These are phyloP conservation scores for Cyberlindnera galapagoensis DNA, from an alignment of 805 yeast genomes.

Conservation along the genomic window DNA sequence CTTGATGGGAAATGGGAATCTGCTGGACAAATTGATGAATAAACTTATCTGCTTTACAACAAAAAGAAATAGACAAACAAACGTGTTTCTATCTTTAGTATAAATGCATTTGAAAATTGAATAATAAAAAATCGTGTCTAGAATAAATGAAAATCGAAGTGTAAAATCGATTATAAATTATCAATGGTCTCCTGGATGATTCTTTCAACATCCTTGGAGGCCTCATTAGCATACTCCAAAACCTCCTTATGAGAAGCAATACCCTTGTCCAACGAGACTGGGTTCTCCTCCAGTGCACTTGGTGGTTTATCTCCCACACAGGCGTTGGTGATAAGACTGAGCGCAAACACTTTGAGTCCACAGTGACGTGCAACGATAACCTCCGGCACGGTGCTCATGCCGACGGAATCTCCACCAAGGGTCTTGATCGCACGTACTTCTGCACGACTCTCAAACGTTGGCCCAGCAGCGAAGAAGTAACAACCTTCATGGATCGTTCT, in stretches of 20 bases:
- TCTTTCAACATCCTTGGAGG: conserved; percentile 73
- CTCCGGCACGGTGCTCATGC: conserved; percentile 98
- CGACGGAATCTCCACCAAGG: conserved; percentile 90
- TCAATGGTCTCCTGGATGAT: conserved; percentile 60
- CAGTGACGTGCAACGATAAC: conserved; percentile 88
- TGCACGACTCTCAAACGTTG: conserved; percentile 89
- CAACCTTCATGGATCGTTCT: conserved; percentile 82
- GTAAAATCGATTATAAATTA: conserved; percentile 24
- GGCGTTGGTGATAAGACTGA: conserved; percentile 80
- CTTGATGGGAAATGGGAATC: conserved; percentile 92
- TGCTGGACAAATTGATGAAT: conserved; percentile 94
- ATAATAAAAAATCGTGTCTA: too few relatives aligned
- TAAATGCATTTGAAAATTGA: too few relatives aligned
- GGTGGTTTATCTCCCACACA: conserved; percentile 68
- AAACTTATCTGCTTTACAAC: conserved; percentile 8
- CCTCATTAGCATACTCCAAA: conserved; percentile 69
- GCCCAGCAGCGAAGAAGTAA: conserved; percentile 83
- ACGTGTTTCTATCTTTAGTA: not conserved
- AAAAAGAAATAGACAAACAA: not conserved
- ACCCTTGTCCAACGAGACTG: conserved; percentile 54
- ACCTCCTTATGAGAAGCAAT: conserved; percentile 94
- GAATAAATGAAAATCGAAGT: too few relatives aligned
- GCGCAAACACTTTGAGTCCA: conserved; percentile 75
- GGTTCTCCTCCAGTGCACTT: conserved; percentile 51
- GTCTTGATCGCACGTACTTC: conserved; percentile 70